A percentile compares a stretch with the other conserved stretches of the same genome.
Conservation (phyloP, 2,329 filamentous ascomycete genomes). For the Metarhizium guizhouense region DNA sequence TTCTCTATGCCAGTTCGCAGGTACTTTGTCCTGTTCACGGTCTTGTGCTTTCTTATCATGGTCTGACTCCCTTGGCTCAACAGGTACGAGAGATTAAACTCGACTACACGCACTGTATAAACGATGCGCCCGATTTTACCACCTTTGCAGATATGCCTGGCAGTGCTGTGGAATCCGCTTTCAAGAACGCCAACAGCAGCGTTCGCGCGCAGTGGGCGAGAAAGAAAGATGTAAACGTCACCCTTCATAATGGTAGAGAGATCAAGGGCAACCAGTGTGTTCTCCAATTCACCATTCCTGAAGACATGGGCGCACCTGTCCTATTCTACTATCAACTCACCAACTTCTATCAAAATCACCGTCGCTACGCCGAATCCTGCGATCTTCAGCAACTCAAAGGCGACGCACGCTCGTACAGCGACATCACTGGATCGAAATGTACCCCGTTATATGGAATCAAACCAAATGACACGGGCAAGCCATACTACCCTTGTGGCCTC, state of each 20-base stretch:
- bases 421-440: constrained; percentile 63
- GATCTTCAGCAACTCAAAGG: constrained; percentile 75
- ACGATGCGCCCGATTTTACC: constrained; percentile 37
- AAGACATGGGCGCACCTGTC: constrained; percentile 71
- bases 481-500: constrained; percentile 90
- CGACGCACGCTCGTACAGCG: constrained; percentile 45
- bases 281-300: constrained; percentile 70
- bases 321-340: constrained; percentile 92
- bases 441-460: constrained; percentile 55
- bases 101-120: constrained; percentile 76
- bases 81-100: constrained; percentile 86
- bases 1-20: constrained; percentile 77
- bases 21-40: constrained; percentile 32
- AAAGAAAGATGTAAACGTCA: constrained; percentile 29
- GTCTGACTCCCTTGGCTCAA: constrained; percentile 8
- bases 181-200: constrained; percentile 47
- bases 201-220: constrained; percentile 34
- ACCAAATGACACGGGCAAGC: constrained; percentile 39
- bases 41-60: not conserved
- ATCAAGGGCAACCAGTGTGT: constrained; percentile 50
- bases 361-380: constrained; percentile 88
- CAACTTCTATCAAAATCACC: constrained; percentile 98
- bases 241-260: constrained; percentile 26
- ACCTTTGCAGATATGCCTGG: constrained; percentile 42
- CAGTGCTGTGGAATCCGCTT: constrained; percentile 55